These are phyloP conservation scores for Populus pruinosa DNA, from an alignment of 345 rosid species.

Conservation along the genomic window DNA sequence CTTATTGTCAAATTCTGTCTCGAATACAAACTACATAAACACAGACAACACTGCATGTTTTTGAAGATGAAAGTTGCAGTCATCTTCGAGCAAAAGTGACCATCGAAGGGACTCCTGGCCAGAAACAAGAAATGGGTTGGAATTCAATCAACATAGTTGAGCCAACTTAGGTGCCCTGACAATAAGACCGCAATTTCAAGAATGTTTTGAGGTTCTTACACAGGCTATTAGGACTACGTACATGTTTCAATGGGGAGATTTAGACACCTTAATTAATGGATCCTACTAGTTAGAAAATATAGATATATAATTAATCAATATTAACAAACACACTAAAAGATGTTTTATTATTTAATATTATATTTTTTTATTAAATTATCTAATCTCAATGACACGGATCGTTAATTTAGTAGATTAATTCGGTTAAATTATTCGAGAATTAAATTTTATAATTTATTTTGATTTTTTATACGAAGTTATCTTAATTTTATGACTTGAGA, in stretches of 20 bases:
- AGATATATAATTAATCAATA: too few species aligned
- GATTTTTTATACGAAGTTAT: too few species aligned
- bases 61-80: background rate
- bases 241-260: background rate
- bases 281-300: background rate
- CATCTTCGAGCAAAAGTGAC: background rate
- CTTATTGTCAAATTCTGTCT: background rate
- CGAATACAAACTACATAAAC: background rate
- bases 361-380: too few species aligned
- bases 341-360: too few species aligned
- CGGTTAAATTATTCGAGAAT: accelerated
- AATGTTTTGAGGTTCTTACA: background rate
- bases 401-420: too few species aligned
- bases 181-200: background rate
- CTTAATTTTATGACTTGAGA: too few species aligned
- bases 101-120: background rate
- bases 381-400: too few species aligned
- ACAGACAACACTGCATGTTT: background rate
- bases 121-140: background rate
- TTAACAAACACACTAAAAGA: too few species aligned
- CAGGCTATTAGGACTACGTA: background rate
- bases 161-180: background rate
- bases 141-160: background rate
- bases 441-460: too few species aligned
- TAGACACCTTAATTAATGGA: background rate